Evolutionary conservation across 2,329 filamentous ascomycete species (phyloP).

Genomic region (Dothistroma pini): DNA sequence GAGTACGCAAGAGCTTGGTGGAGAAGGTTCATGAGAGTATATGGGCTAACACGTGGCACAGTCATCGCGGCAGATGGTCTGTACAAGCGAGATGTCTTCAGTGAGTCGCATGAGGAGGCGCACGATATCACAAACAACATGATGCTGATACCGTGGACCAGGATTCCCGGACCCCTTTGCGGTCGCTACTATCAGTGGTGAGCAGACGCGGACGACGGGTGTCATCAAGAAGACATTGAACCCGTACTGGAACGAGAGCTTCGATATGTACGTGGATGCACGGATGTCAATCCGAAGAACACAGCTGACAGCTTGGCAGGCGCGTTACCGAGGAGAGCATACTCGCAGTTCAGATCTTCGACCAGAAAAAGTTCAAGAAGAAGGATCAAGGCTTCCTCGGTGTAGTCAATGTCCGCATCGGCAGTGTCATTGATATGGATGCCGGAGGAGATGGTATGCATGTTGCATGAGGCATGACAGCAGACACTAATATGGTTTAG

Average conservation of each 20-base stretch:
- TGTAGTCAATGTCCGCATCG: conserved; percentile 94
- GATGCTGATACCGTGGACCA: conserved; percentile 39
- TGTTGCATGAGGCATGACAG: neutral
- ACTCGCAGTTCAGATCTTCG: conserved; percentile 95
- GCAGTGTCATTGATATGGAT: conserved; percentile 87
- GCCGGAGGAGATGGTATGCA: conserved; percentile 81
- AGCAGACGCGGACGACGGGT: conserved; percentile 96
- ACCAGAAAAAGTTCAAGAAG: conserved; percentile 99
- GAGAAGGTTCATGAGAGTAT: neutral
- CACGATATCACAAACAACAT: conserved; percentile 6
- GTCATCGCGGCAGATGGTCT: conserved; percentile 98
- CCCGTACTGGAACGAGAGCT: conserved; percentile 99
- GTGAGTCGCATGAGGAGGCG: conserved; percentile 56
- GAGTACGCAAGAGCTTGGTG: conserved; percentile 56
- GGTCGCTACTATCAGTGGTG: conserved; percentile 92
- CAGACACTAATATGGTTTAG: conserved; percentile 41
- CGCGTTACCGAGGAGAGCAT: conserved; percentile 92
- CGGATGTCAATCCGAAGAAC: neutral
- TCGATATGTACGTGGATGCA: conserved; percentile 74
- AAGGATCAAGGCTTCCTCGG: conserved; percentile 99
- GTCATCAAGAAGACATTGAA: conserved; percentile 98
- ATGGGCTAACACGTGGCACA: conserved; percentile 41
- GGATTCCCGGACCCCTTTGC: conserved; percentile 98
- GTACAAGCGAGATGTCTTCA: conserved; percentile 98
- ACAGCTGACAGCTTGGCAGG: conserved; percentile 48